Percentiles rank a stretch among this genome's conserved stretches.
These are phyloP conservation scores for Fonsecaea pugnacius DNA, from an alignment of 2,329 filamentous ascomycete species.

Conservation along the genomic window DNA sequence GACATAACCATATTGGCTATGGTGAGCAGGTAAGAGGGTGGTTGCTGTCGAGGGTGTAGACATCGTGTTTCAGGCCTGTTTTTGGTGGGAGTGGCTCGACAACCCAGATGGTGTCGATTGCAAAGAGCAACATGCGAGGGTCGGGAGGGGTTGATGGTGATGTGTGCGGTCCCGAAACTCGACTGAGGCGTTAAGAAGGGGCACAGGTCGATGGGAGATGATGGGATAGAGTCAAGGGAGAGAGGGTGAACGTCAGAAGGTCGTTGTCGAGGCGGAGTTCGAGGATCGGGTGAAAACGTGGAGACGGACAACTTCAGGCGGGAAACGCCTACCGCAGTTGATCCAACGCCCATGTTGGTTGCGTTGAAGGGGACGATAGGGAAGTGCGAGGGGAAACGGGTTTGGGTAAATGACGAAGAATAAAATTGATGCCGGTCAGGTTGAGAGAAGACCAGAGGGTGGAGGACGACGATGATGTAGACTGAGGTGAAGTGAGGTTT, in stretches of 20 bases:
- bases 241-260: constrained; percentile 11
- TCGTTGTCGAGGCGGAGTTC: constrained; percentile 23
- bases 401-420: constrained; percentile 12
- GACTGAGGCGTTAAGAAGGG: constrained; percentile 6
- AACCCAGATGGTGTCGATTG: constrained; percentile 27
- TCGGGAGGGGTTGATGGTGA: constrained; percentile 1
- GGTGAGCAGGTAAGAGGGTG: constrained; percentile 71
- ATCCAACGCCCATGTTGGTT: constrained; percentile 16
- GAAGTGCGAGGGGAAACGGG: constrained; percentile 2
- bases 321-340: constrained; percentile 21
- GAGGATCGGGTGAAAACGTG: constrained; percentile 30
- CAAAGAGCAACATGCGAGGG: constrained; percentile 30
- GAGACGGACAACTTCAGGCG: constrained; percentile 27
- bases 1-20: constrained; percentile 67
- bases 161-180: constrained; percentile 1
- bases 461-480: constrained; percentile 22
- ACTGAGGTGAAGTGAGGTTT: constrained; percentile 25
- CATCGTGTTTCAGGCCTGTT: constrained; percentile 55
- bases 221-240: neutral
- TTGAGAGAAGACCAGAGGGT: constrained; percentile 11
- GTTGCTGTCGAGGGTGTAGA: constrained; percentile 80
- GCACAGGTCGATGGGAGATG: neutral
- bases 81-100: constrained; percentile 29
- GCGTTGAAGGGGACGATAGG: constrained; percentile 8
- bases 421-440: constrained; percentile 14